Conservation (phyloP, 1,139 yeast species). For the Yamadazyma atmosphaerica region DNA sequence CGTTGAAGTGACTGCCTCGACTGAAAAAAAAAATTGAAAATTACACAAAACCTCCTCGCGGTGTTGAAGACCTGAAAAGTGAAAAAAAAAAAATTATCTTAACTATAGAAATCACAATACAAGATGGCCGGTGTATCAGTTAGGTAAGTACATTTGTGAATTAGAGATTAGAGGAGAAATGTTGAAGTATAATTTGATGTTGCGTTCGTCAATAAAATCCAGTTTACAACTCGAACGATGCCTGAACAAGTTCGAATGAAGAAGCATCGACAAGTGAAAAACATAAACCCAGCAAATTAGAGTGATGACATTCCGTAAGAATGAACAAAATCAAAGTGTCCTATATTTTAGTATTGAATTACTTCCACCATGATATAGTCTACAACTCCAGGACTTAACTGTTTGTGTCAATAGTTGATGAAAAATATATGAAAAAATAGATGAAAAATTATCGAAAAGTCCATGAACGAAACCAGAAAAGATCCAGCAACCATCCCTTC, state of each 20-base stretch:
- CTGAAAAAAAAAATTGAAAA: not conserved
- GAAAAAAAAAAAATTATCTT: slow-evolving; percentile 14
- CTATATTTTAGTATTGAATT: too few species aligned
- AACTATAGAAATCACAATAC: slow-evolving; percentile 11
- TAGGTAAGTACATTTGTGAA: slow-evolving; percentile 62
- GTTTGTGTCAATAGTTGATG: too few species aligned
- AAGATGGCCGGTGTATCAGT: slow-evolving; percentile 98
- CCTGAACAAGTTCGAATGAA: too few species aligned
- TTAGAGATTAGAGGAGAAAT: not conserved
- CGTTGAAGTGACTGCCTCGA: slow-evolving; percentile 20
- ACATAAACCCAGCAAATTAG: too few species aligned
- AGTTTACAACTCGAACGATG: not conserved
- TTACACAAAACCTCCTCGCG: slow-evolving; percentile 5
- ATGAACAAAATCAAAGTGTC: too few species aligned
- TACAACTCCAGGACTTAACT: too few species aligned
- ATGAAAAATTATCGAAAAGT: too few species aligned
- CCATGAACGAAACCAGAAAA: not conserved
- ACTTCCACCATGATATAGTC: too few species aligned
- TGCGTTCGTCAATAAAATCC: not conserved
- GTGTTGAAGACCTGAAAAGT: slow-evolving; percentile 5
- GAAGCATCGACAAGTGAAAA: too few species aligned
- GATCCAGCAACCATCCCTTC: not conserved
- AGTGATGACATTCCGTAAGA: too few species aligned
- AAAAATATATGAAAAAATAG: too few species aligned
- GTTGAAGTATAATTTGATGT: too few species aligned